Percentiles rank a stretch among this genome's conserved stretches.
phyloP scores from a whole-genome alignment of 331 rosid species.

The Spiraea crenata region DNA sequence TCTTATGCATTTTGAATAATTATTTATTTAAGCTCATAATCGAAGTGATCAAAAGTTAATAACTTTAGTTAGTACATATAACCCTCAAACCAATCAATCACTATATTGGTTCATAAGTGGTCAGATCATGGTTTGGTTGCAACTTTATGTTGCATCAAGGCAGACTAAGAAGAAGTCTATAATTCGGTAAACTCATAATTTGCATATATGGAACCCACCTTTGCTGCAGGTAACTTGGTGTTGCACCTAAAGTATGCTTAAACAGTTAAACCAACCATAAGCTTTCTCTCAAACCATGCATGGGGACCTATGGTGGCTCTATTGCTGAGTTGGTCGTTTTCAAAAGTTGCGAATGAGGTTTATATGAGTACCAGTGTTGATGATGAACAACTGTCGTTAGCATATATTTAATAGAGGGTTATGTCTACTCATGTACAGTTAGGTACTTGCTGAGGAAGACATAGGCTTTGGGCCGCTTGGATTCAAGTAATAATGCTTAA shows the following conservation, averaged over 20 bases:
- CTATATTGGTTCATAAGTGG: background rate
- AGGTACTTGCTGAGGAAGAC: too few species aligned
- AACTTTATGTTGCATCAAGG: slow-evolving; percentile 23
- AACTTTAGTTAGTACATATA: too few species aligned
- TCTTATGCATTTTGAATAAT: too few species aligned
- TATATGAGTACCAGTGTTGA: too few species aligned
- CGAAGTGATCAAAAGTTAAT: too few species aligned
- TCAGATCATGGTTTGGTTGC: background rate
- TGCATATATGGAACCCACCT: slow-evolving; percentile 24
- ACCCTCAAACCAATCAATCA: background rate
- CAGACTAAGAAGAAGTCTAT: background rate
- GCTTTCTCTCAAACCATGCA: slow-evolving; percentile 22
- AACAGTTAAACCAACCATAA: background rate
- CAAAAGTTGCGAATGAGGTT: background rate
- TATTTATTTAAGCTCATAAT: too few species aligned
- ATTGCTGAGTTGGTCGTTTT: slow-evolving; percentile 18
- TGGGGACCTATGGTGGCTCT: slow-evolving; percentile 25
- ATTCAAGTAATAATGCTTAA: too few species aligned
- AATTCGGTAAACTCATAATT: background rate
- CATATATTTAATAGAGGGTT: too few species aligned
- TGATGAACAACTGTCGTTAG: too few species aligned
- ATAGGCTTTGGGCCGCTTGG: too few species aligned
- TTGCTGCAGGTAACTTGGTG: slow-evolving; percentile 8
- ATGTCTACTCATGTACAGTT: background rate
- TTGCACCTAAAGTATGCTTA: slow-evolving; percentile 4